These are phyloP conservation scores for Candida koratica DNA, from an alignment of 805 yeast genomes.

Conservation along the genomic window DNA sequence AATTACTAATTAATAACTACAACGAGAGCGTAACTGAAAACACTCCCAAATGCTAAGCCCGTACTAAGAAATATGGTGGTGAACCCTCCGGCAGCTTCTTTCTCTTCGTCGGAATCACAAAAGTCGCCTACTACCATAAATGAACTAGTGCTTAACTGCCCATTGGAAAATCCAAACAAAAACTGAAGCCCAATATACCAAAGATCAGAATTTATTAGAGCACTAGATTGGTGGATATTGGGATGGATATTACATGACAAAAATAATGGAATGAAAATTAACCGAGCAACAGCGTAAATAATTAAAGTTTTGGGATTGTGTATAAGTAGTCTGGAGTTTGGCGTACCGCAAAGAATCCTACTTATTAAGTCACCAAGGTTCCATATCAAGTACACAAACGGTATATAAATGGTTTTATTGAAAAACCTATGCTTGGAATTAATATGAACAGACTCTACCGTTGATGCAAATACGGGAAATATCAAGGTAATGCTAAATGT, in stretches of 20 bases:
- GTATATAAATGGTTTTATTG: slow-evolving; percentile 51
- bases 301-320: slow-evolving; percentile 43
- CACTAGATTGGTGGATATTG: slow-evolving; percentile 25
- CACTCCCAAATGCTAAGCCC: slow-evolving; percentile 77
- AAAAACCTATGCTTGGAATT: slow-evolving; percentile 37
- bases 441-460: slow-evolving; percentile 47
- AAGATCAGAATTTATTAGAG: slow-evolving; percentile 52
- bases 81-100: slow-evolving; percentile 93
- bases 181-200: slow-evolving; percentile 70
- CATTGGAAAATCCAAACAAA: slow-evolving; percentile 81
- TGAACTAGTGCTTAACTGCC: slow-evolving; percentile 75
- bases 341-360: slow-evolving; percentile 61
- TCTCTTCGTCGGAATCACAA: slow-evolving; percentile 60
- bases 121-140: slow-evolving; percentile 70
- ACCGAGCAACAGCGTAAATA: slow-evolving; percentile 51
- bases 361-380: slow-evolving; percentile 85
- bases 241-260: slow-evolving; percentile 60
- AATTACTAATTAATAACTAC: slow-evolving; percentile 18
- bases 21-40: slow-evolving; percentile 68
- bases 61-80: slow-evolving; percentile 73
- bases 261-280: slow-evolving; percentile 66
- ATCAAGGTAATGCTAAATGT: slow-evolving; percentile 71
- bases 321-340: slow-evolving; percentile 33
- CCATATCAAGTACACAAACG: slow-evolving; percentile 81
- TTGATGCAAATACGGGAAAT: slow-evolving; percentile 89